phyloP scores from a whole-genome alignment of 306 rosid species.

The Pyrus bretschneideri region DNA sequence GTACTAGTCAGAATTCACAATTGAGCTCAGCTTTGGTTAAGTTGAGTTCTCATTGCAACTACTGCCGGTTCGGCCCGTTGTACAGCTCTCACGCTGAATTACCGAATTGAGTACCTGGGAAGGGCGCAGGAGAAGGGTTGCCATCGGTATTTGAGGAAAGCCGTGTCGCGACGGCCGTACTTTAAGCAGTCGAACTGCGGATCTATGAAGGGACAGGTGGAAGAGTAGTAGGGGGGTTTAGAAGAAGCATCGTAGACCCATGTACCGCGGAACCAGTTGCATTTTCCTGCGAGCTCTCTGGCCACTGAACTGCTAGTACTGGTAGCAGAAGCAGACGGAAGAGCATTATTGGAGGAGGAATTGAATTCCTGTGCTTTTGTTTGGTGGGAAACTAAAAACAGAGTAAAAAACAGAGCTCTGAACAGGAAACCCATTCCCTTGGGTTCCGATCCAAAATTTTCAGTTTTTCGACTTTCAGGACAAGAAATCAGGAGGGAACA shows the following conservation, averaged over 20 bases:
- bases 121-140: constrained; percentile 61
- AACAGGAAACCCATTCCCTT: constrained; percentile 54
- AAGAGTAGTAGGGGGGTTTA: constrained; percentile 61
- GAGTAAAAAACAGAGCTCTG: constrained; percentile 22
- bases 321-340: constrained; percentile 4
- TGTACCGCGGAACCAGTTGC: constrained; percentile 56
- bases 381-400: constrained; percentile 41
- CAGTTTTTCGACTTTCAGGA: background rate
- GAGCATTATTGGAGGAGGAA: background rate
- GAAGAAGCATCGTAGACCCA: constrained; percentile 73
- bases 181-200: constrained; percentile 85
- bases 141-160: constrained; percentile 76
- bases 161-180: constrained; percentile 57
- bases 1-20: background rate
- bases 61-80: background rate
- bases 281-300: constrained; percentile 51
- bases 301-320: background rate
- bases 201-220: constrained; percentile 81
- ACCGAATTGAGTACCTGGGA: constrained; percentile 48
- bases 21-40: background rate
- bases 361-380: constrained; percentile 33
- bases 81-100: background rate
- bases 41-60: background rate
- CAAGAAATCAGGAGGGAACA: background rate
- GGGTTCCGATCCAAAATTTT: constrained; percentile 38